Evolutionary conservation across 768 basidiomycete genomes (phyloP).

Genomic region (Leucocoprinus birnbaumii): DNA sequence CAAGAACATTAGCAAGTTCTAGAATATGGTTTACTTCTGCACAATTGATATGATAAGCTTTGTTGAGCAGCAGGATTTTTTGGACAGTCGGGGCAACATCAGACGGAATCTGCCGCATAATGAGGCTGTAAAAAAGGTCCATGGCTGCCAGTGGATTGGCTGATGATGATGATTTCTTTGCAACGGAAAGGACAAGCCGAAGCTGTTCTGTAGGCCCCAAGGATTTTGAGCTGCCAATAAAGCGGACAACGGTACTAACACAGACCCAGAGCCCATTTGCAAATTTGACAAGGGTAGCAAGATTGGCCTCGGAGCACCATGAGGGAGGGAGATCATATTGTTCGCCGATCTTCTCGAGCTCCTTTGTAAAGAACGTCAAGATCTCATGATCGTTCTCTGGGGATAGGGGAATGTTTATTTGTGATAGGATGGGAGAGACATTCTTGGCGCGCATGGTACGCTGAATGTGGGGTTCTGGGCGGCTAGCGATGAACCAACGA

Average conservation of each 20-base stretch:
- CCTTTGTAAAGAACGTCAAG: conserved; percentile 3
- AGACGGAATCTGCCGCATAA: not conserved
- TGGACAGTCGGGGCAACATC: not conserved
- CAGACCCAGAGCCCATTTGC: not conserved
- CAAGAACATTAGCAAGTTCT: not conserved
- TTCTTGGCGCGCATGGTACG: not conserved
- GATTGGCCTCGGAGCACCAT: conserved; percentile 4
- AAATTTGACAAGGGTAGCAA: not conserved
- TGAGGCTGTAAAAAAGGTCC: not conserved
- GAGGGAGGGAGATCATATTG: not conserved
- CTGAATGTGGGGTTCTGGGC: conserved; percentile 11
- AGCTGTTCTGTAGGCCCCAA: not conserved
- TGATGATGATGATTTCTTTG: not conserved
- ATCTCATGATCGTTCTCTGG: conserved; percentile 6
- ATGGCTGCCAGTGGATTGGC: not conserved
- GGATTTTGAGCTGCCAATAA: not conserved
- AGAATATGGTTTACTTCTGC: not conserved
- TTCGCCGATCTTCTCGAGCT: not conserved
- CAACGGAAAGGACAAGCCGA: not conserved
- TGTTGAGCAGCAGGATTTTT: not conserved
- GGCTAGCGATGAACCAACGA: conserved; percentile 9
- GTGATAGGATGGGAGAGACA: not conserved
- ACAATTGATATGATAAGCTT: no score
- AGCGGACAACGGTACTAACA: not conserved
- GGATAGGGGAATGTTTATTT: conserved; percentile 1